Evolutionary conservation across 768 basidiomycete species (phyloP).

Genomic region (Russula sp.): DNA sequence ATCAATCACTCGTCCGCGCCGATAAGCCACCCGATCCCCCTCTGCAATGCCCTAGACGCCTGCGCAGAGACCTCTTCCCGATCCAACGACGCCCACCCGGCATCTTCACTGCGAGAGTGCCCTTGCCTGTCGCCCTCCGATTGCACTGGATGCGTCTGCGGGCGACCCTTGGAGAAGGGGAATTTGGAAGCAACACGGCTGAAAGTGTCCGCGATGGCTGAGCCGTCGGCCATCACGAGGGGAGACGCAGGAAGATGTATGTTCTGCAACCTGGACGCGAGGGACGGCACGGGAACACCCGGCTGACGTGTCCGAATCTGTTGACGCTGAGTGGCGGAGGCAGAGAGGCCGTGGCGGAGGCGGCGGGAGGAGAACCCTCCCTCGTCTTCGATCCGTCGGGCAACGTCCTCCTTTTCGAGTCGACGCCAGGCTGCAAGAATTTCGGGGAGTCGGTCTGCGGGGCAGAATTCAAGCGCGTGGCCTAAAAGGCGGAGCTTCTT

Average conservation of each 20-base stretch:
- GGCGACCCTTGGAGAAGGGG: constrained; percentile 10
- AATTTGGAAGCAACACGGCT: constrained; percentile 40
- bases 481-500: constrained; percentile 69
- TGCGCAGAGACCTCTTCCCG: constrained; percentile 62
- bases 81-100: constrained; percentile 31
- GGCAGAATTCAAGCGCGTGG: constrained; percentile 79
- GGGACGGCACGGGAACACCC: constrained; percentile 30
- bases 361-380: neutral
- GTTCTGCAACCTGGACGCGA: constrained; percentile 55
- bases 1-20: constrained; percentile 69
- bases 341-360: constrained; percentile 22
- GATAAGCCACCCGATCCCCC: constrained; percentile 94
- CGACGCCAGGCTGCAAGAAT: constrained; percentile 73
- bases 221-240: constrained; percentile 65
- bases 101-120: constrained; percentile 33
- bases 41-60: constrained; percentile 72
- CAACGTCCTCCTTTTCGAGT: constrained; percentile 59
- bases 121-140: constrained; percentile 32
- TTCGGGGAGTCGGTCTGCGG: constrained; percentile 68
- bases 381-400: constrained; percentile 38
- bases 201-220: constrained; percentile 75
- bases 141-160: constrained; percentile 55
- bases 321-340: constrained; percentile 19
- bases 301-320: constrained; percentile 1
- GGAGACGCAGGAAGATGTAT: constrained; percentile 66